These are phyloP conservation scores for Taphrina communis DNA, from an alignment of 1,139 yeast genomes.

Conservation along the genomic window DNA sequence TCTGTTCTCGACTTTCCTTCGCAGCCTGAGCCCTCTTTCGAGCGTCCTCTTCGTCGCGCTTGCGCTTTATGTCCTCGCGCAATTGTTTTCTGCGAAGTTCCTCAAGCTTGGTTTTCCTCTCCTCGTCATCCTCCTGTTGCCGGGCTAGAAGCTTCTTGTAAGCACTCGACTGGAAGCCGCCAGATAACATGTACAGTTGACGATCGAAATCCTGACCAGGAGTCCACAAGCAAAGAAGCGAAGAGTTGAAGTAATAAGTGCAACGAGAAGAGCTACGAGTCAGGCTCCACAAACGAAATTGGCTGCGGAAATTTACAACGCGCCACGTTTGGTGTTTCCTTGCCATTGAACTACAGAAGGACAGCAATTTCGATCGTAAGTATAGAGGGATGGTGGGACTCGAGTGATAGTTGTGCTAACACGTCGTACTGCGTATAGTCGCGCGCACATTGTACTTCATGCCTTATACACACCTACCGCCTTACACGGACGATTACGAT, in stretches of 20 bases:
- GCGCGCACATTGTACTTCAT: background rate
- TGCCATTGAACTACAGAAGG: no score
- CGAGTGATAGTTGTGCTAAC: background rate
- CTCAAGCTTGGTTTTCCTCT: constrained; percentile 20
- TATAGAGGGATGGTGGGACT: background rate
- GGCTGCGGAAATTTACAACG: background rate
- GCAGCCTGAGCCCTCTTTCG: constrained; percentile 25
- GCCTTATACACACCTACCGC: background rate
- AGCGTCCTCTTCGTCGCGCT: constrained; percentile 34
- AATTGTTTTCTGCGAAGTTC: constrained; percentile 22
- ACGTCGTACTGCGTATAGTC: no score
- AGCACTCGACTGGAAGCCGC: constrained; percentile 22
- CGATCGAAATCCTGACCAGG: background rate
- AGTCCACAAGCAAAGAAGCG: background rate
- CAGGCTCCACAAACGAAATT: constrained; percentile 8
- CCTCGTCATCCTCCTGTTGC: constrained; percentile 21
- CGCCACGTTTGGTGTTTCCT: background rate
- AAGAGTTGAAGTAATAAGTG: background rate
- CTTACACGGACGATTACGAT: constrained; percentile 6
- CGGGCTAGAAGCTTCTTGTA: constrained; percentile 26
- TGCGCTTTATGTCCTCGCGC: constrained; percentile 34
- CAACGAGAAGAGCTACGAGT: background rate
- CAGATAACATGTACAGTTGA: background rate
- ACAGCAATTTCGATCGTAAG: no score
- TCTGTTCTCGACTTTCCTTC: constrained; percentile 25